These are phyloP conservation scores for Drechslerella coelobrocha DNA, from an alignment of 2,329 filamentous ascomycete genomes.

Conservation along the genomic window DNA sequence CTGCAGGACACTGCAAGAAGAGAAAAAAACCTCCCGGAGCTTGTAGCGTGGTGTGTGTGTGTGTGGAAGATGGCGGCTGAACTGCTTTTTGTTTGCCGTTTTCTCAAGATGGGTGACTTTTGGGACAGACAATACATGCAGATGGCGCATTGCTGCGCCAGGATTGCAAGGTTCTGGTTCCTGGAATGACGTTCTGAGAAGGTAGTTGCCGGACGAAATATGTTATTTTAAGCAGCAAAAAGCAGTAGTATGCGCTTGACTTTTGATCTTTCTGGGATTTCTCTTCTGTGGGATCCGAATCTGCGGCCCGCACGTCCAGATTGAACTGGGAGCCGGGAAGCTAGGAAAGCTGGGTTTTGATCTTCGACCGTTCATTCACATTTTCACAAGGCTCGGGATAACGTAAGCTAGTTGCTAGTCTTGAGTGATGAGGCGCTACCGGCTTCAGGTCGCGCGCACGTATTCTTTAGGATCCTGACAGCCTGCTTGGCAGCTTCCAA, in stretches of 20 bases:
- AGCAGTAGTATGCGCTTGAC: neutral
- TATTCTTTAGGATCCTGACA: too few species aligned
- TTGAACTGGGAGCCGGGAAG: neutral
- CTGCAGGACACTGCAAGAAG: too few species aligned
- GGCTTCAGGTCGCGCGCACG: neutral
- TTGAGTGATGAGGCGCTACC: neutral
- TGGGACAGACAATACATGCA: neutral
- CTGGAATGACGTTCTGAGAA: constrained; percentile 29
- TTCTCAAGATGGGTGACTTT: neutral
- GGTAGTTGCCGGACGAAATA: constrained; percentile 17
- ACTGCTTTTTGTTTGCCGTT: constrained; percentile 1
- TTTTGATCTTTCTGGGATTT: neutral
- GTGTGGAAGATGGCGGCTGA: constrained; percentile 44
- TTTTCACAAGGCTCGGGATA: too few species aligned
- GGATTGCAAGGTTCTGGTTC: constrained; percentile 24
- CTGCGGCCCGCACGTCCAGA: neutral
- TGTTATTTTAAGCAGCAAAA: constrained; percentile 36
- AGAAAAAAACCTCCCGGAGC: too few species aligned
- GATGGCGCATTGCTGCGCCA: constrained; percentile 33
- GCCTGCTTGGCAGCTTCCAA: too few species aligned
- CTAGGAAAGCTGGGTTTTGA: too few species aligned
- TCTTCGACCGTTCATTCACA: too few species aligned
- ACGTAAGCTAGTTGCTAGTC: neutral
- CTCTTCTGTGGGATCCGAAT: neutral
- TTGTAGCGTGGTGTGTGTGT: too few species aligned